phyloP scores from a whole-genome alignment of 345 rosid genomes.

The Boechera divaricarpa region DNA sequence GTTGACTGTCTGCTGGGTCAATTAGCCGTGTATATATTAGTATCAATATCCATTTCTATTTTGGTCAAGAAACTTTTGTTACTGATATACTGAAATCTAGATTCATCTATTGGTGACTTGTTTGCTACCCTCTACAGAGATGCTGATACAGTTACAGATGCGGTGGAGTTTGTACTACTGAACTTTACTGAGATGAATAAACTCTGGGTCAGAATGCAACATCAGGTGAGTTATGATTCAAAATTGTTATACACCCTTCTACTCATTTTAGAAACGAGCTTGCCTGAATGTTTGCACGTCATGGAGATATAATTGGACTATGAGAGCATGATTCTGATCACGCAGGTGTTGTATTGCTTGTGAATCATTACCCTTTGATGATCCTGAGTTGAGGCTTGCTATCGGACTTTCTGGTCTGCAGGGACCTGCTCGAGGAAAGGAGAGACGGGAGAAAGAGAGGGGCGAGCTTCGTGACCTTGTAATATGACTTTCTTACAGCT shows the following conservation, averaged over 20 bases:
- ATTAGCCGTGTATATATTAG: not conserved
- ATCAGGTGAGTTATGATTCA: slow-evolving; percentile 97
- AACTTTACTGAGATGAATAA: slow-evolving; percentile 99
- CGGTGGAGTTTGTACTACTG: slow-evolving; percentile 95
- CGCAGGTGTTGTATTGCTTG: slow-evolving; percentile 93
- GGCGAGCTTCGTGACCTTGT: slow-evolving; percentile 99
- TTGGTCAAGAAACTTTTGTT: slow-evolving; percentile 12
- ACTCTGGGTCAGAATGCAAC: slow-evolving; percentile 99
- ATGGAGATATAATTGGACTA: slow-evolving; percentile 70
- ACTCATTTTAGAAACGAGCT: slow-evolving; percentile 73
- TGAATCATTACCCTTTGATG: slow-evolving; percentile 96
- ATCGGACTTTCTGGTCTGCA: slow-evolving; percentile 99
- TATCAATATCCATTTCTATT: not conserved
- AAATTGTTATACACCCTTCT: slow-evolving; percentile 58
- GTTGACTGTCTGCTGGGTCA: not conserved
- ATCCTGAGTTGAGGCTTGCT: slow-evolving; percentile 98
- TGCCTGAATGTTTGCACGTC: slow-evolving; percentile 67
- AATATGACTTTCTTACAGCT: slow-evolving; percentile 59
- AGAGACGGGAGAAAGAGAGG: slow-evolving; percentile 98
- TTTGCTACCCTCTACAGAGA: slow-evolving; percentile 60
- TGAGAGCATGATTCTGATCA: slow-evolving; percentile 97
- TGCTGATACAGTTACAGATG: slow-evolving; percentile 89
- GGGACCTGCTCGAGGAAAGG: slow-evolving; percentile 99
- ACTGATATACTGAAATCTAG: slow-evolving; percentile 17
- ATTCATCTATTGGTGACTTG: slow-evolving; percentile 29